A percentile compares a stretch with the other conserved stretches of the same genome.
phyloP scores from a whole-genome alignment of 1,284 basidiomycete species.

The Pholiota adiposa region DNA sequence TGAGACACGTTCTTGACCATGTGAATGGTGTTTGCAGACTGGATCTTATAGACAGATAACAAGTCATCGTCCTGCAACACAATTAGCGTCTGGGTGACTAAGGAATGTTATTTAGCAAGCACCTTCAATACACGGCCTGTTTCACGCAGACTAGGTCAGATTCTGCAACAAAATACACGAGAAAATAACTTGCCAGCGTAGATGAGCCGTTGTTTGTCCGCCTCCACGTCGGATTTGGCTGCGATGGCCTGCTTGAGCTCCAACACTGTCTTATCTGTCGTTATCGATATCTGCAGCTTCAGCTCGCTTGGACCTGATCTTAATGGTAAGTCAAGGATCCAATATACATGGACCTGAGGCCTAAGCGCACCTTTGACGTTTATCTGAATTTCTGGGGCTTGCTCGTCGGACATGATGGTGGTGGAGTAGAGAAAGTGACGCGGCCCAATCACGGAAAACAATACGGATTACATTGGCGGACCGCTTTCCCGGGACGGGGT shows the following conservation, averaged over 20 bases:
- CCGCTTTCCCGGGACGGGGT: too few species aligned
- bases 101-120: neutral
- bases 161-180: neutral
- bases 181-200: constrained; percentile 68
- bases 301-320: constrained; percentile 83
- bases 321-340: neutral
- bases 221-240: constrained; percentile 81
- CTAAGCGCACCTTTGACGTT: constrained; percentile 68
- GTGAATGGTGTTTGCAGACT: constrained; percentile 85
- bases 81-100: neutral
- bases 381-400: constrained; percentile 66
- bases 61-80: constrained; percentile 77
- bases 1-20: constrained; percentile 90
- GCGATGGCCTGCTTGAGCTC: constrained; percentile 90
- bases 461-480: too few species aligned
- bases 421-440: constrained; percentile 14
- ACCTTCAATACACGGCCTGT: constrained; percentile 77
- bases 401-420: constrained; percentile 54
- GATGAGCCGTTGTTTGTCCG: constrained; percentile 84
- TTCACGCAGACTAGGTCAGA: neutral
- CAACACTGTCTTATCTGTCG: constrained; percentile 76
- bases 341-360: neutral
- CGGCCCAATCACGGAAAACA: too few species aligned
- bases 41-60: constrained; percentile 87
- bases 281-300: constrained; percentile 85